A percentile compares a stretch with the other conserved stretches of the same genome.
Conservation (phyloP, 2,329 filamentous ascomycete species). For the Trichoderma sp. region DNA sequence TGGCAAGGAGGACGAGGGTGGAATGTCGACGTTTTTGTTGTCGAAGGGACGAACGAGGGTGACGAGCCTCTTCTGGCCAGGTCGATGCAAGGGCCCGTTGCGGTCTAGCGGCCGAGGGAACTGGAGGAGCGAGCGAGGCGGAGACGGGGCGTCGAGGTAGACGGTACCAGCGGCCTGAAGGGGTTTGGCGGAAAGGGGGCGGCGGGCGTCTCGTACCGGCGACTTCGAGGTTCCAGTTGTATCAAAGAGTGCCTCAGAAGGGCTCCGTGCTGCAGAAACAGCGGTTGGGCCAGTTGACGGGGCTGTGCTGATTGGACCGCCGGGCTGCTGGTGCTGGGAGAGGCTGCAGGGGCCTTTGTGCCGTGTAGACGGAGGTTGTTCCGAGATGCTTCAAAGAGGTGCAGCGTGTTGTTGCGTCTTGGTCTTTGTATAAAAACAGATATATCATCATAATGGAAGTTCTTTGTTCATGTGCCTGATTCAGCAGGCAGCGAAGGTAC, state of each 20-base stretch:
- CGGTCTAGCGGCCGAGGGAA: conserved; percentile 18
- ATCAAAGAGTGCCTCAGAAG: not conserved
- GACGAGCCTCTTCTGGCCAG: conserved; percentile 25
- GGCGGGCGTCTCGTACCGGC: not conserved
- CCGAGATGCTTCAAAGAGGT: not conserved
- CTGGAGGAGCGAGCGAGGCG: not conserved
- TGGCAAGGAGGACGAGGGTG: conserved; percentile 15
- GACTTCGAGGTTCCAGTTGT: not conserved
- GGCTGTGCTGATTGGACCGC: conserved; percentile 3
- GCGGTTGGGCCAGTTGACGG: conserved; percentile 2
- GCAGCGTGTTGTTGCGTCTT: not conserved
- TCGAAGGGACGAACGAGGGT: conserved; percentile 26
- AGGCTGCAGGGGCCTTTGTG: not conserved
- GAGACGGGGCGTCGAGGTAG: conserved; percentile 14
- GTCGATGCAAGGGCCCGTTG: conserved; percentile 23
- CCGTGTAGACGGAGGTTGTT: not conserved
- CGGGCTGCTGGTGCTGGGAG: conserved; percentile 8
- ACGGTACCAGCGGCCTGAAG: not conserved
- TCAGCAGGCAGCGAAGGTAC: not conserved
- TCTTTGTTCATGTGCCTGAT: not conserved
- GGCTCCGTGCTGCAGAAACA: not conserved
- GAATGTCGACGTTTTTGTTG: conserved; percentile 25
- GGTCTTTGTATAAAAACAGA: not conserved
- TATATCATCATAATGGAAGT: too few relatives aligned
- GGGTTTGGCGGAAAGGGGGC: conserved; percentile 2